Conservation (phyloP, 352 stramenopile genomes). For the Phytophthora pseudosyringae region DNA sequence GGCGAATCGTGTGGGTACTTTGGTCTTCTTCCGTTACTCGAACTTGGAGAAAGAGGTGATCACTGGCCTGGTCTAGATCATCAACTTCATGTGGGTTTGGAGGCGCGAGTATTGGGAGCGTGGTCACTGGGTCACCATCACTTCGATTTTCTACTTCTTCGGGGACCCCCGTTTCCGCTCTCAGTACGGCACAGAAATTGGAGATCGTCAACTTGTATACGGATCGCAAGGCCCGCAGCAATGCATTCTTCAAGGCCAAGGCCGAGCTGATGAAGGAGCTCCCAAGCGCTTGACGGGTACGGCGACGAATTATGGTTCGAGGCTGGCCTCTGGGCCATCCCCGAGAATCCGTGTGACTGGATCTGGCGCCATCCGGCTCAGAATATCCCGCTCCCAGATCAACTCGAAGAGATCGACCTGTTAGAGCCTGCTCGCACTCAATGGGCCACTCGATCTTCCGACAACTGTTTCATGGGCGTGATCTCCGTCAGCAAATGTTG, state of each 20-base stretch:
- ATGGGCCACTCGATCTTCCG: background rate
- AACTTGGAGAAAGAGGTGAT: background rate
- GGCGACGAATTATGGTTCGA: background rate
- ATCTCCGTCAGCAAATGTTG: background rate
- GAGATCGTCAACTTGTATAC: background rate
- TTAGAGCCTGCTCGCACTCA: background rate
- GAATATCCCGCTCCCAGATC: background rate
- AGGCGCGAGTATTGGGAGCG: background rate
- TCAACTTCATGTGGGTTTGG: constrained; percentile 3
- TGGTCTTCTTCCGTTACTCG: background rate
- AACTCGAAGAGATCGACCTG: background rate
- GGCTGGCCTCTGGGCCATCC: background rate
- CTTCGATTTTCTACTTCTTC: background rate
- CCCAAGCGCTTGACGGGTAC: background rate
- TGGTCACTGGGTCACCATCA: constrained; percentile 1
- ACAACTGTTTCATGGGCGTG: background rate
- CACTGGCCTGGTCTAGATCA: background rate
- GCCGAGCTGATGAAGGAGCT: background rate
- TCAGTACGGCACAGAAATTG: background rate
- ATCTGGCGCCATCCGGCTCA: background rate
- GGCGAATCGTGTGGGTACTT: background rate
- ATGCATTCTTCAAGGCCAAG: background rate
- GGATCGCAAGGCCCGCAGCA: background rate
- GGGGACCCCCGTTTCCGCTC: background rate
- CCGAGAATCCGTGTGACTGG: background rate